phyloP scores from a whole-genome alignment of 73 alveolate species.

The Loxodes magnus region DNA sequence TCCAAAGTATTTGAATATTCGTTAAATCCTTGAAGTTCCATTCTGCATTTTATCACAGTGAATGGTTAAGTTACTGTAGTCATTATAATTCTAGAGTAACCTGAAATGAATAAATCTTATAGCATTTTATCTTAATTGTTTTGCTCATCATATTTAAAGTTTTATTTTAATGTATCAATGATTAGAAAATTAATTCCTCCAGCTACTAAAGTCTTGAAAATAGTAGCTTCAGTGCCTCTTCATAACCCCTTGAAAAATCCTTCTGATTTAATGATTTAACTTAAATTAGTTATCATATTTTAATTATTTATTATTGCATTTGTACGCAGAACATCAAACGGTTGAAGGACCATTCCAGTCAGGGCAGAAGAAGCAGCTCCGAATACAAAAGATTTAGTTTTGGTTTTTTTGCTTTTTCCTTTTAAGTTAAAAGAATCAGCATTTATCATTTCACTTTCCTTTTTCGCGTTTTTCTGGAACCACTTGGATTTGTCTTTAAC shows the following conservation, averaged over 20 bases:
- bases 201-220: not conserved
- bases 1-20: conserved; percentile 16
- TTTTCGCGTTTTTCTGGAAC: too few species aligned
- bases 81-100: conserved; percentile 18
- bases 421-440: too few species aligned
- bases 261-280: not conserved
- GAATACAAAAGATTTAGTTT: not conserved
- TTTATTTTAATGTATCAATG: not conserved
- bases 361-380: conserved; percentile 3
- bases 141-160: too few species aligned
- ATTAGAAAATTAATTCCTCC: not conserved
- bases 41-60: conserved; percentile 32
- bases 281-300: not conserved
- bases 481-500: too few species aligned
- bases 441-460: too few species aligned
- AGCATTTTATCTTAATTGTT: too few species aligned
- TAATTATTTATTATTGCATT: not conserved
- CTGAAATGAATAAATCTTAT: conserved; percentile 16
- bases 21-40: conserved; percentile 33
- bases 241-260: not conserved
- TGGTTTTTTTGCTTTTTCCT: not conserved
- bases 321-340: conserved; percentile 1
- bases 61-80: conserved; percentile 27
- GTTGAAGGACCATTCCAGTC: not conserved
- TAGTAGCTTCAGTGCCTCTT: not conserved